A percentile compares a stretch with the other conserved stretches of the same genome.
Conservation (phyloP, 1,139 yeast species). For the Debaryomycetaceae sp. region DNA sequence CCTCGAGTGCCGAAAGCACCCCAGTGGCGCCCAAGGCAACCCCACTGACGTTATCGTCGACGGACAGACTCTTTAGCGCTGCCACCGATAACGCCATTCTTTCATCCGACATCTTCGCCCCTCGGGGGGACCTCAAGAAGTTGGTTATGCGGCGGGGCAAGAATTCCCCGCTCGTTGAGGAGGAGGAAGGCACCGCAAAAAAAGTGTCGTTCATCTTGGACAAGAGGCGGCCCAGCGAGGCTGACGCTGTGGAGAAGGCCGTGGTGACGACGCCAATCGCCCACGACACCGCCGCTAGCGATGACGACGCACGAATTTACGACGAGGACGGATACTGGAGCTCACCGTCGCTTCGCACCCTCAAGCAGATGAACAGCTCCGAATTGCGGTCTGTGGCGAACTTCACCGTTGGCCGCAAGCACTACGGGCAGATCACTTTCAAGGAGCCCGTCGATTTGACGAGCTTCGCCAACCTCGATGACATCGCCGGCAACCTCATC, state of each 20-base stretch:
- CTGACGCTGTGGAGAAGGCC: background rate
- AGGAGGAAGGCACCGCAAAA: conserved; percentile 17
- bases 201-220: conserved; percentile 35
- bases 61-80: conserved; percentile 19
- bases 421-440: conserved; percentile 75
- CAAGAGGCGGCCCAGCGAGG: conserved; percentile 2
- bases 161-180: conserved; percentile 12
- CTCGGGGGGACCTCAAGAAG: conserved; percentile 53
- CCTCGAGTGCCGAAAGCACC: conserved; percentile 13
- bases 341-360: conserved; percentile 65
- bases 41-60: background rate
- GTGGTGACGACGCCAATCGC: background rate
- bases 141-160: conserved; percentile 50
- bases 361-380: conserved; percentile 54
- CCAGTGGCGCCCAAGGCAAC: background rate
- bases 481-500: conserved; percentile 62
- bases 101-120: conserved; percentile 69
- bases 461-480: conserved; percentile 51
- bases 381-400: conserved; percentile 62
- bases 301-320: conserved; percentile 7
- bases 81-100: conserved; percentile 64
- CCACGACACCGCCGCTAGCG: conserved; percentile 6
- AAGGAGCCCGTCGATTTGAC: conserved; percentile 80
- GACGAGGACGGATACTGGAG: conserved; percentile 79
- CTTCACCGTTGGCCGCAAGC: conserved; percentile 76